Base-by-base conservation (phyloP, 345 rosid species). In the Cardiospermum halicacabum region DNA sequence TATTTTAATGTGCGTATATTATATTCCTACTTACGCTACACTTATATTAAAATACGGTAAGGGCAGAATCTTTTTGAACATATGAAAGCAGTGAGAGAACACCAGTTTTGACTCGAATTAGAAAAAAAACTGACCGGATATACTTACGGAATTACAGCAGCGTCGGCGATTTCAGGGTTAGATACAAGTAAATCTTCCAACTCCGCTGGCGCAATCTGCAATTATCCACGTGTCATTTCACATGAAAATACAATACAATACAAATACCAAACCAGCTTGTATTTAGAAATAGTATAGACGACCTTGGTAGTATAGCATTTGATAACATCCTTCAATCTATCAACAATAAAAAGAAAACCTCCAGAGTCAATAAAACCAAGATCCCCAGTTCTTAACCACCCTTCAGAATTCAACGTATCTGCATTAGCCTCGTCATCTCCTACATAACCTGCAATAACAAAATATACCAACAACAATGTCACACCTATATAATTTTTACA, bases 331-430 rank as follows among this genome's bases (percentile, higher is more conserved):
- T 93, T 93, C 39, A 93, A 68, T 78, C 97, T 73, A 74, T 93
- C 99, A 51, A 86, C 87, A 51, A 90, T 78, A 65, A 78, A 87
- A 8, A 93, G 80, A 62, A 81, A 79, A 2, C 95, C 97, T 3
- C 84, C 72, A 0, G 84, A 34, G 72, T 93, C 94, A 66, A 93
- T 72, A 67, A 86, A 88, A 69, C 96, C 85, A 27, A 89, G 82
- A 74, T 93, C 98, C 18, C 97, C 97, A 0, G 98, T 93, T 84
- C 76, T 93, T 68, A 90, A 75, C 98, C 98, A 93, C 30, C 96
- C 98, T 3, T 93, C 92, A 47, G 79, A 61, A 66, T 85, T 85
- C 61, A 90, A 71, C 51, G 89, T 84, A 65, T 90, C 97, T 19
- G 88, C 81, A 59, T 94, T 93, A 63, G 97, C 97, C 77, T 76